Base-by-base conservation (phyloP, 2,329 filamentous ascomycete genomes). In the Phyllosticta paracitricarpa region DNA sequence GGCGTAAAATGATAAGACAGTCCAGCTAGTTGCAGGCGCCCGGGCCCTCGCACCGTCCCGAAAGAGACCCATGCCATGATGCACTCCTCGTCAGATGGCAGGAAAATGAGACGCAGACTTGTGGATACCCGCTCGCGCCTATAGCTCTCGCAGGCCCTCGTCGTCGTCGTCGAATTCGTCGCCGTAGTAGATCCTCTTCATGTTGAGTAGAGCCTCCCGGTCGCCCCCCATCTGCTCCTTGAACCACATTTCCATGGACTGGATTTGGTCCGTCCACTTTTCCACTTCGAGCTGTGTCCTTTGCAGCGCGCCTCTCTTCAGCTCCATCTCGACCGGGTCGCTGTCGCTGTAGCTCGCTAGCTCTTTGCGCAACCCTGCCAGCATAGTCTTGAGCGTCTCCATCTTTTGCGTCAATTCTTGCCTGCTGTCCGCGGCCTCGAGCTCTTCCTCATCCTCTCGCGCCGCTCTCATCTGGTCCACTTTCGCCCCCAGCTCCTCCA, bases 81-180 rank as follows among this genome's bases (percentile, higher is more conserved):
- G 40, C 40, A 48, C 40, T 48, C 40, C 40, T 48, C 40, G 40
- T 48, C 40, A 48, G 40, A 48, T 48, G 40, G 40, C 40, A 48
- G 40, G 40, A 19, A 48, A 48, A n/a, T 48, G 40, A n/a, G 14
- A 17, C 40, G 40, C 17, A 6, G 3, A 17, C 40, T 48, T 17
- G 40, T 48, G 40, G 40, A 17, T 48, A 48, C 40, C n/a, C 28
- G 28, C 25, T 26, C 52, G 52, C 22, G 6, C 52, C 66, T 63
- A 72, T 10, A 73, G 64, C 65, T 74, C 81, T 26, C 72, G 72
- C 64, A 84, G 70, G 7, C 79, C 78, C 55, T 77, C 76, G 51
- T 79, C 81, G 61, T 85, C 82, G 61, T 79, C 71, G 59, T 77
- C 78, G 66, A 78, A 83, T 66, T 84, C 81, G 24, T 78, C 77